Percentiles rank a stretch among this genome's conserved stretches.
Evolutionary conservation across 441 rosid species (phyloP).

Genomic region (Populus trichocarpa): DNA sequence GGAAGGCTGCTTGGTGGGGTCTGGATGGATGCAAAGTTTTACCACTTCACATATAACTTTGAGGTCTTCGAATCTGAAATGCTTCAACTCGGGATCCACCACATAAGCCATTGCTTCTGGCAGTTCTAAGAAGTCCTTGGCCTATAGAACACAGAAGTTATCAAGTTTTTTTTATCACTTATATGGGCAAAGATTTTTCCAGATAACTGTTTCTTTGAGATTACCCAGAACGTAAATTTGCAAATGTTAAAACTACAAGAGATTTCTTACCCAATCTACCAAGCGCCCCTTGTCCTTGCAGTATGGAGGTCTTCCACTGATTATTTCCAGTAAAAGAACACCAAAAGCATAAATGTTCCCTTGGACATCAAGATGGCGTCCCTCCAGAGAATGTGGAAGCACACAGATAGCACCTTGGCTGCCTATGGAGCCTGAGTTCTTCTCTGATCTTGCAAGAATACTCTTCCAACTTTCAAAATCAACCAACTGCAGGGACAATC

Average conservation of each 20-base stretch:
- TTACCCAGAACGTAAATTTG: not conserved
- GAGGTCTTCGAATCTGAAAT: slow-evolving; percentile 74
- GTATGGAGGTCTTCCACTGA: slow-evolving; percentile 91
- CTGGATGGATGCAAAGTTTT: slow-evolving; percentile 58
- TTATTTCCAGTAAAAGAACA: slow-evolving; percentile 73
- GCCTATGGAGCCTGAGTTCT: slow-evolving; percentile 68
- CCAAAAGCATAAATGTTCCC: slow-evolving; percentile 88
- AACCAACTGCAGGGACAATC: slow-evolving; percentile 55
- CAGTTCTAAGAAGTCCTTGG: slow-evolving; percentile 71
- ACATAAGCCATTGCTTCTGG: slow-evolving; percentile 81
- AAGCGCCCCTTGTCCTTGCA: slow-evolving; percentile 84
- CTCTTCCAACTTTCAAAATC: slow-evolving; percentile 98
- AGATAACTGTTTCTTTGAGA: not conserved
- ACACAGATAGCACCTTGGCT: slow-evolving; percentile 80
- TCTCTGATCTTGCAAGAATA: slow-evolving; percentile 86
- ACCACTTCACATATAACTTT: slow-evolving; percentile 73
- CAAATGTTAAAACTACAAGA: not conserved
- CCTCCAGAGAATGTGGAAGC: slow-evolving; percentile 70
- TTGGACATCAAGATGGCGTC: slow-evolving; percentile 70
- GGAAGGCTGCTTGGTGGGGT: slow-evolving; percentile 51
- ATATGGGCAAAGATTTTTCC: not conserved
- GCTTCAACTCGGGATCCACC: slow-evolving; percentile 90
- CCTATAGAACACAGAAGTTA: slow-evolving; percentile 44
- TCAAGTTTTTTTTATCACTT: not conserved
- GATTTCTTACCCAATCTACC: slow-evolving; percentile 75